A percentile compares a stretch with the other conserved stretches of the same genome.
phyloP scores from a whole-genome alignment of 164 flowering plant species.

The Amborella trichopoda region DNA sequence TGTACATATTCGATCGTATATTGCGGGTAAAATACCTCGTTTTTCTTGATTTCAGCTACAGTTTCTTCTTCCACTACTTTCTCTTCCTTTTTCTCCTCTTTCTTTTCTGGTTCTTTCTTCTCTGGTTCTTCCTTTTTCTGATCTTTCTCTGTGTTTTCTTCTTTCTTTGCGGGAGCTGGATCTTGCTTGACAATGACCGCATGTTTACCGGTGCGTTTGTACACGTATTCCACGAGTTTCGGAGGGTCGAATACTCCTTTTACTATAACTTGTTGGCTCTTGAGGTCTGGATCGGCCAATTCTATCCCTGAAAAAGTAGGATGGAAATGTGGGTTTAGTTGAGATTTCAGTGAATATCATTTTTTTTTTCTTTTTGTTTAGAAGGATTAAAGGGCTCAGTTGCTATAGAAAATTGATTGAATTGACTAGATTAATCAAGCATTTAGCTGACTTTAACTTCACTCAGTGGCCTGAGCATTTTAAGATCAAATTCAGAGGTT shows the following conservation, averaged over 20 bases:
- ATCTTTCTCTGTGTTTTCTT: slow-evolving; percentile 14
- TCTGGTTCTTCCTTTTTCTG: slow-evolving; percentile 17
- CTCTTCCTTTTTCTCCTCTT: slow-evolving; percentile 6
- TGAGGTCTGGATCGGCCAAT: slow-evolving; percentile 60
- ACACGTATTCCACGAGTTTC: slow-evolving; percentile 53
- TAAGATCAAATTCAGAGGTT: no score
- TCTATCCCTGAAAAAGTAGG: slow-evolving; percentile 43
- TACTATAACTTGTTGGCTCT: slow-evolving; percentile 64
- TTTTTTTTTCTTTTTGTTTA: no score
- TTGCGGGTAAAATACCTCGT: no score
- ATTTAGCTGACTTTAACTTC: no score
- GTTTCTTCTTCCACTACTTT: slow-evolving; percentile 7
- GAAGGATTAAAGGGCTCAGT: no score
- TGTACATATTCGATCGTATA: no score
- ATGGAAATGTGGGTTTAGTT: no score
- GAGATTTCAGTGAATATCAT: no score
- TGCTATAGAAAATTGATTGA: no score
- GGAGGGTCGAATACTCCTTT: slow-evolving; percentile 60
- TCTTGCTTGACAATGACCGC: slow-evolving; percentile 53
- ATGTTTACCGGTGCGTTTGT: slow-evolving; percentile 75
- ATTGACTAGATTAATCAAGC: no score
- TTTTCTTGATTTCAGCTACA: no score
- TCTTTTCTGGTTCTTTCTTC: slow-evolving; percentile 17
- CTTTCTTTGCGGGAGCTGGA: slow-evolving; percentile 33
- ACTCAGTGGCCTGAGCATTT: no score